phyloP scores from a whole-genome alignment of 2,329 filamentous ascomycete genomes.

The Didymella pomorum region DNA sequence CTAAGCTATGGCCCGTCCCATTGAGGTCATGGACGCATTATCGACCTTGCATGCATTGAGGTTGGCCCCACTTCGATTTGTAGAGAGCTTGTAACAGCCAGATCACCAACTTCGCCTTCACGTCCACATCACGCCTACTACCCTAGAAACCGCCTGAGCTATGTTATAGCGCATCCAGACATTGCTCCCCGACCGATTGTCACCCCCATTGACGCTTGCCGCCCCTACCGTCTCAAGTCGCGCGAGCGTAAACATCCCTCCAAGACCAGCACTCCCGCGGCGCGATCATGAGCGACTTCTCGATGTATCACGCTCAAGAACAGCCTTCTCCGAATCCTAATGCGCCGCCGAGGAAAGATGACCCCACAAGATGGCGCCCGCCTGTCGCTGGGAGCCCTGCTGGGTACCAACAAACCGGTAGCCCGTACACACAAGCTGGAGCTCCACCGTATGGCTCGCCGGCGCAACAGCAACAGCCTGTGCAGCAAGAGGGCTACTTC shows the following conservation, averaged over 20 bases:
- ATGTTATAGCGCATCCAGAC: constrained; percentile 36
- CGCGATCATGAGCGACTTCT: constrained; percentile 49
- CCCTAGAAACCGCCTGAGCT: constrained; percentile 18
- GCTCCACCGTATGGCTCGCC: constrained; percentile 44
- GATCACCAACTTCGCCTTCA: constrained; percentile 41
- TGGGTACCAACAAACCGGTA: constrained; percentile 55
- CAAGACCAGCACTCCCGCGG: constrained; percentile 33
- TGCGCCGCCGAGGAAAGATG: constrained; percentile 36
- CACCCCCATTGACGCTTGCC: constrained; percentile 1
- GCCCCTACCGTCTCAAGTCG: background rate
- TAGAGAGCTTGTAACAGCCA: constrained; percentile 40
- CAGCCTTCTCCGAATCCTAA: constrained; percentile 42
- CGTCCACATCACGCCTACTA: constrained; percentile 21
- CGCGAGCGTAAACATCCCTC: constrained; percentile 11
- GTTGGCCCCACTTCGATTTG: constrained; percentile 18
- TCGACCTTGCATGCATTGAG: constrained; percentile 7
- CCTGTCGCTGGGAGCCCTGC: constrained; percentile 55
- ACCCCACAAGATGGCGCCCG: constrained; percentile 49
- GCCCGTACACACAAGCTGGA: constrained; percentile 36
- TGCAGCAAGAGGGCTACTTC: constrained; percentile 54
- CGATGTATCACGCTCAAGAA: constrained; percentile 49
- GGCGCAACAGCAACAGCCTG: constrained; percentile 36
- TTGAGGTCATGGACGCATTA: background rate
- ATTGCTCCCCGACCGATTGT: constrained; percentile 22
- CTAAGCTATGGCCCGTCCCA: background rate